Percentiles rank a stretch among this genome's conserved stretches.
Evolutionary conservation across 345 rosid genomes (phyloP).

Genomic region (Pistacia atlantica): DNA sequence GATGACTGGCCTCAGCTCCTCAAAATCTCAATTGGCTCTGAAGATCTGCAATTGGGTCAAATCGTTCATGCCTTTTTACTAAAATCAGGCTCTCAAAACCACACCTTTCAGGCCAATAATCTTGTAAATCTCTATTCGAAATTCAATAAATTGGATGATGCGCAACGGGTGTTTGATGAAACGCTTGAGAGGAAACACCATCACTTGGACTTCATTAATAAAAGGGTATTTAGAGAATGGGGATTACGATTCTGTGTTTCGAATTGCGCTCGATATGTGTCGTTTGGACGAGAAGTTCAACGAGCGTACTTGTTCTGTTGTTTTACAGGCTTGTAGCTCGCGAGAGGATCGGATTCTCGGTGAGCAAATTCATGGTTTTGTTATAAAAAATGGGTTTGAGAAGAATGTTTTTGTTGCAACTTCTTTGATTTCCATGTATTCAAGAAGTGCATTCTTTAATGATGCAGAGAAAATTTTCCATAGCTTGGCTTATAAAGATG

Average conservation of each 20-base stretch:
- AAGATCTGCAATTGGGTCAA: slow-evolving; percentile 28
- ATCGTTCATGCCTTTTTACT: slow-evolving; percentile 31
- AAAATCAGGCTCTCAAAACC: slow-evolving; percentile 18
- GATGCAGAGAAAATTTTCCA: slow-evolving; percentile 30
- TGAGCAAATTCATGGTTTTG: slow-evolving; percentile 34
- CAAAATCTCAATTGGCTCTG: slow-evolving; percentile 25
- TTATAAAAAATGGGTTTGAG: slow-evolving; percentile 33
- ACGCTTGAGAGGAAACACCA: slow-evolving; percentile 34
- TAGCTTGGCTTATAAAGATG: slow-evolving; percentile 26
- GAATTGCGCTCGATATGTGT: slow-evolving; percentile 21
- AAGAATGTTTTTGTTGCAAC: slow-evolving; percentile 39
- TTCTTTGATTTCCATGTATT: slow-evolving; percentile 37
- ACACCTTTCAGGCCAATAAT: slow-evolving; percentile 35
- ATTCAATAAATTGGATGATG: slow-evolving; percentile 22
- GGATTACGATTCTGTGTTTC: slow-evolving; percentile 21
- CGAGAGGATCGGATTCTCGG: slow-evolving; percentile 28
- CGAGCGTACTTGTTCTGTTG: slow-evolving; percentile 39
- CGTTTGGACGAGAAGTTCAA: slow-evolving; percentile 30
- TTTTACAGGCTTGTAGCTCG: slow-evolving; percentile 35
- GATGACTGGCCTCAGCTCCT: slow-evolving; percentile 38
- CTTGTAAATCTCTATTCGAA: slow-evolving; percentile 21
- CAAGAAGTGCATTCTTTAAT: slow-evolving; percentile 19
- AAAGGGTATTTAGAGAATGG: slow-evolving; percentile 35
- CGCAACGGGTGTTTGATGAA: slow-evolving; percentile 36
- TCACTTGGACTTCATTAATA: slow-evolving; percentile 40